phyloP scores from a whole-genome alignment of 2,329 filamentous ascomycete species.

The Zymoseptoria pseudotritici region DNA sequence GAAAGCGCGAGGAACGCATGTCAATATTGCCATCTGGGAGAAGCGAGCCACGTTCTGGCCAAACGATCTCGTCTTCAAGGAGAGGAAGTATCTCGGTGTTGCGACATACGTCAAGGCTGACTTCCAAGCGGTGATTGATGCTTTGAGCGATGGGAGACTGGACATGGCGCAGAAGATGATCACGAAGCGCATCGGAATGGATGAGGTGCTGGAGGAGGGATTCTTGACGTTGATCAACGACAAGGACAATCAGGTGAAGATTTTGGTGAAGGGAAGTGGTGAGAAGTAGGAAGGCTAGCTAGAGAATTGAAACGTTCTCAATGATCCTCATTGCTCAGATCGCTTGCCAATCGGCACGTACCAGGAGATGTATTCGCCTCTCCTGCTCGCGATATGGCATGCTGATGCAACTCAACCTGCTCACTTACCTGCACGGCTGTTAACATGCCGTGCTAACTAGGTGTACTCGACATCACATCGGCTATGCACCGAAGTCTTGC shows the following conservation, averaged over 20 bases:
- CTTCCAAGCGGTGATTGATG: conserved; percentile 43
- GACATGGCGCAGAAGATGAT: conserved; percentile 41
- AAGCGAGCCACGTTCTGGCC: conserved; percentile 43
- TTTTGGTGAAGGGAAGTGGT: conserved; percentile 33
- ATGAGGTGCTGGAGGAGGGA: conserved; percentile 41
- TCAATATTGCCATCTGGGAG: conserved; percentile 52
- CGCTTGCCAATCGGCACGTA: not conserved
- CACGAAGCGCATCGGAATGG: conserved; percentile 41
- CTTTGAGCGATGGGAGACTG: conserved; percentile 36
- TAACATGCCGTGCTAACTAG: not conserved
- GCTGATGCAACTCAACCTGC: not conserved
- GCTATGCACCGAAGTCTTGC: too few species aligned
- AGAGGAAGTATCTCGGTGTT: conserved; percentile 46
- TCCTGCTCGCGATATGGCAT: not conserved
- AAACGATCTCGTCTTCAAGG: conserved; percentile 47
- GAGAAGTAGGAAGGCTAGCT: conserved; percentile 1
- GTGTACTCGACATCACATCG: not conserved
- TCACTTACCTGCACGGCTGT: not conserved
- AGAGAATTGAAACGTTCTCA: not conserved
- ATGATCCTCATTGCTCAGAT: not conserved
- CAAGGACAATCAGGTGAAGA: conserved; percentile 45
- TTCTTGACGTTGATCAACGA: conserved; percentile 43
- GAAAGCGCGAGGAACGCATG: conserved; percentile 44
- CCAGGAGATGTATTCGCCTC: not conserved
- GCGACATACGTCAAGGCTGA: conserved; percentile 47